phyloP scores from a whole-genome alignment of 495 filamentous ascomycete genomes.

The Podospora pseudocomata region DNA sequence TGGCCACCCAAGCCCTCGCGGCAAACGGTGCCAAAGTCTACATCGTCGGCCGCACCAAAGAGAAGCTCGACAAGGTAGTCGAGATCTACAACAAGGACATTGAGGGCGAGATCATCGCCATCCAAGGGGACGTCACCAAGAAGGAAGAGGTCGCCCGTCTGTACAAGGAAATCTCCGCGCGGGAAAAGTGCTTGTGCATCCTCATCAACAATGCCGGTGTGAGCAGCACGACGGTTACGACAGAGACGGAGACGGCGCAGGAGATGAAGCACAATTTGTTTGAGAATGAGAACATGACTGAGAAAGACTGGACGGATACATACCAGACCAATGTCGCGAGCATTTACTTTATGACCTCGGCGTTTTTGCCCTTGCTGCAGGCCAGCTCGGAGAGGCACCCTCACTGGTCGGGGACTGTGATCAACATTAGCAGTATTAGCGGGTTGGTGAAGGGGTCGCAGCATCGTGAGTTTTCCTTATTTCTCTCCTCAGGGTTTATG shows the following conservation, averaged over 20 bases:
- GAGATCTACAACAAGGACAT: conserved; percentile 35
- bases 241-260: conserved; percentile 51
- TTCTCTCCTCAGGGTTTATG: background rate
- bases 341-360: conserved; percentile 53
- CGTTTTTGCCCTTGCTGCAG: conserved; percentile 43
- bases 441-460: conserved; percentile 62
- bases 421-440: conserved; percentile 54
- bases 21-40: conserved; percentile 79
- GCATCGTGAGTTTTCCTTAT: conserved; percentile 46
- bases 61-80: conserved; percentile 31
- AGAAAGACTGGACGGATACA: conserved; percentile 63
- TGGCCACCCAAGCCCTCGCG: conserved; percentile 77
- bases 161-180: conserved; percentile 58
- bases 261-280: conserved; percentile 54
- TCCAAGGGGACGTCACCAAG: conserved; percentile 71
- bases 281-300: conserved; percentile 37
- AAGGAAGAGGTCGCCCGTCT: conserved; percentile 65
- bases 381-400: conserved; percentile 43
- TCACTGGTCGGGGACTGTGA: conserved; percentile 53
- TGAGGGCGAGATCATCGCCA: conserved; percentile 48
- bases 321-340: conserved; percentile 76
- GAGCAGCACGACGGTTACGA: conserved; percentile 55
- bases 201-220: conserved; percentile 79
- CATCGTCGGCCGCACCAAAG: conserved; percentile 67
- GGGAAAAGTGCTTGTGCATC: conserved; percentile 66